These are phyloP conservation scores for Corymbia maculata DNA, from an alignment of 345 rosid species.

Conservation along the genomic window DNA sequence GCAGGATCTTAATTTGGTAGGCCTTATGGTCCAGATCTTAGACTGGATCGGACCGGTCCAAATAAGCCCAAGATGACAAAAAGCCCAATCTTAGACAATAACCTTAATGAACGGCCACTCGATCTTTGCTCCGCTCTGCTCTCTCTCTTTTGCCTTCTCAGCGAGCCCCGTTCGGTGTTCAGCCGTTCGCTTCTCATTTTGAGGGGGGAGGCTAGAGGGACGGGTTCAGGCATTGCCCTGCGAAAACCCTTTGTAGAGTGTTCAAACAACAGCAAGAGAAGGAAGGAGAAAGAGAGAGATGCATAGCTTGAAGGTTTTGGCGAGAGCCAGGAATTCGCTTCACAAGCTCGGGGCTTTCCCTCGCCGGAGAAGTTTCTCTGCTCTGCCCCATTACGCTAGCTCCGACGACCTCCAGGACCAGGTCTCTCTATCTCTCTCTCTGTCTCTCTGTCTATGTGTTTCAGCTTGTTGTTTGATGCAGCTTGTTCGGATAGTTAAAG, in stretches of 20 bases:
- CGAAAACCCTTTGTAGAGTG: background rate
- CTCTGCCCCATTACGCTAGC: constrained; percentile 45
- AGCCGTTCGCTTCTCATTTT: background rate
- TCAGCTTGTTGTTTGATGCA: background rate
- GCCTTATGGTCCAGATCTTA: background rate
- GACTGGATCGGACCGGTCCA: background rate
- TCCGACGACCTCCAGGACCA: constrained; percentile 44
- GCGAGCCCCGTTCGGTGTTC: background rate
- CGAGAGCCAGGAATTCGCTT: constrained; percentile 17
- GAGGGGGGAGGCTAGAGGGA: background rate
- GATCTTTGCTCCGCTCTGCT: background rate
- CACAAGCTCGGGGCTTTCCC: constrained; percentile 24
- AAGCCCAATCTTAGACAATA: background rate
- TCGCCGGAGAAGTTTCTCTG: constrained; percentile 40
- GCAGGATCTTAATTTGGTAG: background rate
- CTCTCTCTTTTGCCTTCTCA: background rate
- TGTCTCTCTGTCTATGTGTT: too few species aligned
- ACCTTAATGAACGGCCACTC: background rate
- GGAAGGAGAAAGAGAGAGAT: background rate
- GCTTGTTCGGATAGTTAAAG: background rate
- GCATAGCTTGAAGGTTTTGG: constrained; percentile 25
- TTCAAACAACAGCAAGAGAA: background rate
- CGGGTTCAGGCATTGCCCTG: background rate
- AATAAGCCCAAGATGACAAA: background rate
- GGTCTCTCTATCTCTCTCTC: constrained; percentile 16